These are phyloP conservation scores for Pleurotus djamor DNA, from an alignment of 768 basidiomycete genomes.

Conservation along the genomic window DNA sequence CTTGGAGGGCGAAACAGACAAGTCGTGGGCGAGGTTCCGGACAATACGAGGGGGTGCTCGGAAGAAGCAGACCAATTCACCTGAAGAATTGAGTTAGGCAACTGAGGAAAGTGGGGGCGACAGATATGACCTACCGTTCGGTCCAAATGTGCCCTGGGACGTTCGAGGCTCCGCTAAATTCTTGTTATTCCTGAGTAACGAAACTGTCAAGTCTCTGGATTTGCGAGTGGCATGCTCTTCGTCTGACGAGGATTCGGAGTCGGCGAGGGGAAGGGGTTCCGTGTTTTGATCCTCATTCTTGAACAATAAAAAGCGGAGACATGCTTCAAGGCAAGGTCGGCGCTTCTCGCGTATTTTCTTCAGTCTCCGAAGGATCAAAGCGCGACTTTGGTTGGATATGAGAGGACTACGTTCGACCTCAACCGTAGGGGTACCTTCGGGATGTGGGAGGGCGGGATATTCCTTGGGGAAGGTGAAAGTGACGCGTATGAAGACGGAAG, in stretches of 20 bases:
- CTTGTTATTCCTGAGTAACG: conserved; percentile 62
- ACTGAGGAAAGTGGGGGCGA: background rate
- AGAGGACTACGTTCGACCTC: conserved; percentile 84
- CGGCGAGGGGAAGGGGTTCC: conserved; percentile 30
- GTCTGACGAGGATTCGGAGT: conserved; percentile 67
- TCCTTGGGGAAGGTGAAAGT: conserved; percentile 86
- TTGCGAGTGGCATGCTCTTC: conserved; percentile 51
- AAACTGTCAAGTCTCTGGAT: conserved; percentile 48
- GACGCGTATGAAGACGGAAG: conserved; percentile 82
- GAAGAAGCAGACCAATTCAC: conserved; percentile 87
- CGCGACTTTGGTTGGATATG: conserved; percentile 74
- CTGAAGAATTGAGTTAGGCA: conserved; percentile 47
- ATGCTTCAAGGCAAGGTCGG: conserved; percentile 84
- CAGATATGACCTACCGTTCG: conserved; percentile 60
- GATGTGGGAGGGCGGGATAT: conserved; percentile 66
- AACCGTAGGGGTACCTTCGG: conserved; percentile 67
- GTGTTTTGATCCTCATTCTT: conserved; percentile 55
- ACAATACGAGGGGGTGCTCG: conserved; percentile 72
- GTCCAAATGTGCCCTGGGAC: conserved; percentile 87
- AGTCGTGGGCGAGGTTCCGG: conserved; percentile 51
- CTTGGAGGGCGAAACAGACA: conserved; percentile 43
- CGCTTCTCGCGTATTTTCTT: conserved; percentile 66
- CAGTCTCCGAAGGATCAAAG: conserved; percentile 76
- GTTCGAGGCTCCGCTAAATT: conserved; percentile 83
- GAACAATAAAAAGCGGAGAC: conserved; percentile 79